Evolutionary conservation across 805 yeast species (phyloP).

Genomic region (Lachancea sp.): DNA sequence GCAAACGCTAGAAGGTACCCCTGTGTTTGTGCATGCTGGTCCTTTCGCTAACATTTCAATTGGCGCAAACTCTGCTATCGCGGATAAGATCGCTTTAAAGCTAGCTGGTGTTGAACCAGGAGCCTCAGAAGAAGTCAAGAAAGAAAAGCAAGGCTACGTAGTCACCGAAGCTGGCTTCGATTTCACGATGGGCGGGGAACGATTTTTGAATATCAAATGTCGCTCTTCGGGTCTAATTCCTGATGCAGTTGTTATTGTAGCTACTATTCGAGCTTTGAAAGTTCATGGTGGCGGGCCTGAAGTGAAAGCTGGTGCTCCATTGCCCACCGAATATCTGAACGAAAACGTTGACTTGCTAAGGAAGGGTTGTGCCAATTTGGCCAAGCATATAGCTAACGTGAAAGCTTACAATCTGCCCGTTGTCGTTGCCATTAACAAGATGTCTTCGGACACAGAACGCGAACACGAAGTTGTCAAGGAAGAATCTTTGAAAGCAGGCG

Average conservation of each 20-base stretch:
- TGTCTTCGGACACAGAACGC: conserved; percentile 62
- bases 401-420: conserved; percentile 69
- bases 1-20: conserved; percentile 87
- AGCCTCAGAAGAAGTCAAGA: conserved; percentile 37
- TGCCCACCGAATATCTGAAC: conserved; percentile 64
- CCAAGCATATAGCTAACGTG: conserved; percentile 71
- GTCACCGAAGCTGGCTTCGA: conserved; percentile 88
- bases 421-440: conserved; percentile 75
- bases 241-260: conserved; percentile 72
- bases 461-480: conserved; percentile 65
- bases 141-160: conserved; percentile 61
- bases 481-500: conserved; percentile 71
- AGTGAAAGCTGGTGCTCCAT: conserved; percentile 76
- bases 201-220: conserved; percentile 77
- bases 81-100: conserved; percentile 76
- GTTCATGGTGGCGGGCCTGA: conserved; percentile 88
- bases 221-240: conserved; percentile 76
- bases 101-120: conserved; percentile 60
- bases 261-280: conserved; percentile 78
- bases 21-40: conserved; percentile 83
- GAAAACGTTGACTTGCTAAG: conserved; percentile 66
- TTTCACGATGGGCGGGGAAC: conserved; percentile 88
- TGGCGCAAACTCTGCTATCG: conserved; percentile 79
- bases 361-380: conserved; percentile 68
- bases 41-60: conserved; percentile 85